These are phyloP conservation scores for Citrus australasica DNA, from an alignment of 345 rosid species.

Conservation along the genomic window DNA sequence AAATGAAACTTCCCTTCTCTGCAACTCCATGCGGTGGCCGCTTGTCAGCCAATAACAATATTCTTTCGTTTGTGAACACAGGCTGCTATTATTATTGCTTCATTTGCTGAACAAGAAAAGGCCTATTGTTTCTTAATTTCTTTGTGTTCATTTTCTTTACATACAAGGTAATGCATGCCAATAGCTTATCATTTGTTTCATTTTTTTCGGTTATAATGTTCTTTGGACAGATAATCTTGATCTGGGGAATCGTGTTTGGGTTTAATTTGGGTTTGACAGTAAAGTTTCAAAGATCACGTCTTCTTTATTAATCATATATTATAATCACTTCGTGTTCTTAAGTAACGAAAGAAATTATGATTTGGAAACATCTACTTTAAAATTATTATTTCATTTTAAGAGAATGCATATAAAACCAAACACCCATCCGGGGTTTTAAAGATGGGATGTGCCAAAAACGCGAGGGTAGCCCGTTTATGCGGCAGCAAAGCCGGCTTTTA, in stretches of 20 bases:
- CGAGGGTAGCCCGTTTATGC: conserved; percentile 47
- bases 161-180: conserved; percentile 21
- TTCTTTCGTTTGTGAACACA: background rate
- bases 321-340: background rate
- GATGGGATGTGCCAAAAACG: conserved; percentile 48
- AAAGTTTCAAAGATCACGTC: background rate
- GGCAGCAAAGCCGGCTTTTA: conserved; percentile 77
- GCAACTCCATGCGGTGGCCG: conserved; percentile 12
- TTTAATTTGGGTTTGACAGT: conserved; percentile 12
- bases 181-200: background rate
- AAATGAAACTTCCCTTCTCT: conserved; percentile 11
- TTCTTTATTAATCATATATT: background rate
- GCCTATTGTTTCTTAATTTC: background rate
- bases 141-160: conserved; percentile 24
- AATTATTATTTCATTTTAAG: too few species aligned
- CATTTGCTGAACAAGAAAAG: conserved; percentile 52
- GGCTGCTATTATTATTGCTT: conserved; percentile 22
- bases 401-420: too few species aligned
- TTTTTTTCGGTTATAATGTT: background rate
- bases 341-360: conserved; percentile 5
- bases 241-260: conserved; percentile 17
- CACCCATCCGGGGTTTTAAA: background rate
- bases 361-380: background rate
- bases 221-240: conserved; percentile 9
- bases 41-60: conserved; percentile 15